phyloP scores from a whole-genome alignment of 176 grass and related monocot genomes.

The Eragrostis curvula region DNA sequence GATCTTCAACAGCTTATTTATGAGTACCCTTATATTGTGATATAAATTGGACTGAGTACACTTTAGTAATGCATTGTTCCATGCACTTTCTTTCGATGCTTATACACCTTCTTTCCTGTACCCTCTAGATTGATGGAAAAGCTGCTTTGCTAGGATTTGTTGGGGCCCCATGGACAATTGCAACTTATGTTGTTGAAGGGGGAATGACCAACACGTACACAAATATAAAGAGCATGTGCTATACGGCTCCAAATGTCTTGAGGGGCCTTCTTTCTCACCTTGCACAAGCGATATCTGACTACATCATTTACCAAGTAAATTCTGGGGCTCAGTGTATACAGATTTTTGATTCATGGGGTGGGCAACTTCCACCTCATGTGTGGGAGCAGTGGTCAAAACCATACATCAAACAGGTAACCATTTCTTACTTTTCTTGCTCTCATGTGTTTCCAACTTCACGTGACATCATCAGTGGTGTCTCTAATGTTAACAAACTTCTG shows the following conservation, averaged over 20 bases:
- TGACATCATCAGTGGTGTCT: slow-evolving; percentile 10
- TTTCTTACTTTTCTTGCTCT: slow-evolving; percentile 40
- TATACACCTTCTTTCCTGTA: slow-evolving; percentile 33
- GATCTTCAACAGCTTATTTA: slow-evolving; percentile 30
- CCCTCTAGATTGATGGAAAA: slow-evolving; percentile 75
- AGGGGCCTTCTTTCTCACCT: slow-evolving; percentile 89
- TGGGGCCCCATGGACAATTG: slow-evolving; percentile 97
- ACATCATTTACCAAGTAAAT: slow-evolving; percentile 93
- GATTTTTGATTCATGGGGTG: slow-evolving; percentile 99
- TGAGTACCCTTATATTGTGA: slow-evolving; percentile 9
- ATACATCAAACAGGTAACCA: slow-evolving; percentile 83
- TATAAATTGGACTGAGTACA: slow-evolving; percentile 1
- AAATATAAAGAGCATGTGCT: slow-evolving; percentile 94
- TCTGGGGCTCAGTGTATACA: slow-evolving; percentile 97
- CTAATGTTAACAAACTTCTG: slow-evolving; percentile 21
- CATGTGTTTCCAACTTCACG: slow-evolving; percentile 13
- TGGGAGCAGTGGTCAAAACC: slow-evolving; percentile 99
- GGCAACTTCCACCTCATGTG: slow-evolving; percentile 93
- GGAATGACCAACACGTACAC: slow-evolving; percentile 88
- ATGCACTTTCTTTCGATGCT: slow-evolving; percentile 28
- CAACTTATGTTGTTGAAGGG: slow-evolving; percentile 96
- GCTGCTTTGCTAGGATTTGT: slow-evolving; percentile 97
- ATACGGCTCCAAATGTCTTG: slow-evolving; percentile 81
- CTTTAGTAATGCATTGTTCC: slow-evolving; percentile 17
- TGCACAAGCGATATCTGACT: slow-evolving; percentile 83